phyloP scores from a whole-genome alignment of 2,329 filamentous ascomycete genomes.

The Aspergillus fischeri region DNA sequence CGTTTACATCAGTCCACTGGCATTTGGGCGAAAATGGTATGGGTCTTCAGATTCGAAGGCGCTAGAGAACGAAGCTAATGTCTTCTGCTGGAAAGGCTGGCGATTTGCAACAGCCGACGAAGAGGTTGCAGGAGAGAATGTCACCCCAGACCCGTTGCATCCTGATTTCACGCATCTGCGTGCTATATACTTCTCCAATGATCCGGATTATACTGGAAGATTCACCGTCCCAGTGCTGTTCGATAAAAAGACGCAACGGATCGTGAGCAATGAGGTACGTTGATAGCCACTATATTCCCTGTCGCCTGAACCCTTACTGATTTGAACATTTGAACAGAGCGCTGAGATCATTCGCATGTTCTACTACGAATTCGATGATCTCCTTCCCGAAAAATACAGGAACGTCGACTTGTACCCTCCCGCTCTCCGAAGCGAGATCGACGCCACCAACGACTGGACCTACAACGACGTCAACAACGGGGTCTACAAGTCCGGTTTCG shows the following conservation, averaged over 20 bases:
- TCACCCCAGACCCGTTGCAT: slow-evolving; percentile 54
- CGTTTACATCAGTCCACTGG: slow-evolving; percentile 85
- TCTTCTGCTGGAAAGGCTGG: slow-evolving; percentile 57
- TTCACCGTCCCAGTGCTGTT: slow-evolving; percentile 85
- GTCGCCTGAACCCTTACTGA: background rate
- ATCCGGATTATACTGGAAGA: slow-evolving; percentile 68
- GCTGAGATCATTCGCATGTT: slow-evolving; percentile 92
- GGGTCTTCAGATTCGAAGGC: slow-evolving; percentile 15
- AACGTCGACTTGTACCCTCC: slow-evolving; percentile 65
- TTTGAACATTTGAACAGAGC: slow-evolving; percentile 37
- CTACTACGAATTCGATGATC: slow-evolving; percentile 71
- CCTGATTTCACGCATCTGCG: slow-evolving; percentile 68
- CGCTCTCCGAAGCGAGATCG: slow-evolving; percentile 63
- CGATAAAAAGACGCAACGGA: slow-evolving; percentile 64
- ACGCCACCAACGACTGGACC: slow-evolving; percentile 74
- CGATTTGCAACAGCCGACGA: slow-evolving; percentile 69
- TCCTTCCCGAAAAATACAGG: slow-evolving; percentile 58
- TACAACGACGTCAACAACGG: slow-evolving; percentile 60
- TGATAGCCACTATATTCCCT: background rate
- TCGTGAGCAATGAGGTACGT: slow-evolving; percentile 80
- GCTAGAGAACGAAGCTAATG: background rate
- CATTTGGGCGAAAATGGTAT: slow-evolving; percentile 67
- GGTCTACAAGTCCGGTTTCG: slow-evolving; percentile 66
- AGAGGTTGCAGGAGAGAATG: slow-evolving; percentile 53
- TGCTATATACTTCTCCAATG: slow-evolving; percentile 72